phyloP scores from a whole-genome alignment of 306 rosid genomes.

The Gastrolobium villosum region DNA sequence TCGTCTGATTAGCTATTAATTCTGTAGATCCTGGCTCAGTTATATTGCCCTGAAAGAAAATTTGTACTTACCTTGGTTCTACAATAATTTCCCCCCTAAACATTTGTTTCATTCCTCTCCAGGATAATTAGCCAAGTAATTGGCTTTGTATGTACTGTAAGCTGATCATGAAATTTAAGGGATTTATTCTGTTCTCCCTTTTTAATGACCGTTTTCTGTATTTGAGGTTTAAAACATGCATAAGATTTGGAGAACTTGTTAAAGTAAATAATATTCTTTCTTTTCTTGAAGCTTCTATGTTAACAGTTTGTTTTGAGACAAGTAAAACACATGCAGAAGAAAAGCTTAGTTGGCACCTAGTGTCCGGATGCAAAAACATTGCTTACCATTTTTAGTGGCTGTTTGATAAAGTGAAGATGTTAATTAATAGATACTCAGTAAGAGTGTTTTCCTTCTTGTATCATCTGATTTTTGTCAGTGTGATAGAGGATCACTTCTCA shows the following conservation, averaged over 20 bases:
- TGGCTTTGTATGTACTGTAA: background rate
- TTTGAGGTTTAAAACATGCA: constrained; percentile 1
- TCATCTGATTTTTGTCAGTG: constrained; percentile 1
- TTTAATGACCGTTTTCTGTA: background rate
- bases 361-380: too few relatives aligned
- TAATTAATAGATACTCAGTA: too few relatives aligned
- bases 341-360: too few relatives aligned
- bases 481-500: background rate
- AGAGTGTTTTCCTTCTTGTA: background rate
- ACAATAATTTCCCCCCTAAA: background rate
- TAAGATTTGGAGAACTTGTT: background rate
- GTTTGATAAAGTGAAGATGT: too few relatives aligned
- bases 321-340: background rate
- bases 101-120: constrained; percentile 11
- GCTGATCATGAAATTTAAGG: constrained; percentile 13
- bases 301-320: constrained; percentile 28
- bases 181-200: background rate
- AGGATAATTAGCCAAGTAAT: too few relatives aligned
- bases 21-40: constrained; percentile 33
- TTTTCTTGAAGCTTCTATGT: background rate
- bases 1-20: constrained; percentile 26
- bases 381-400: too few relatives aligned
- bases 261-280: background rate
- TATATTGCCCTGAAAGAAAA: constrained; percentile 1
- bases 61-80: background rate